Percentiles rank a stretch among this genome's conserved stretches.
Conservation (phyloP, 2,329 filamentous ascomycete genomes). For the Pestalotiopsis sp. region DNA sequence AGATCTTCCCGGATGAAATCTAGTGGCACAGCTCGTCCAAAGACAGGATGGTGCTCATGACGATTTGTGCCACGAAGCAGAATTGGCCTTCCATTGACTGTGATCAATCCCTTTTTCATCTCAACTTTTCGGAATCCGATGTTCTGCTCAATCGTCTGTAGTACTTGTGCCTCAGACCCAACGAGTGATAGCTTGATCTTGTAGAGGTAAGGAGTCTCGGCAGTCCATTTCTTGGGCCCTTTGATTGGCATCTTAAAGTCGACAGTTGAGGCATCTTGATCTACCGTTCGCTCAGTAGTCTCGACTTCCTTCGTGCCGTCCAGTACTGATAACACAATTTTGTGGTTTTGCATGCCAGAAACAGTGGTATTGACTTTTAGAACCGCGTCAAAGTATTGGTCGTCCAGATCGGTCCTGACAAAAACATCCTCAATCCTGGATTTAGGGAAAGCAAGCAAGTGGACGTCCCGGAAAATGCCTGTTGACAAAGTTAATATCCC, state of each 20-base stretch:
- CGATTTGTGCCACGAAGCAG: conserved; percentile 68
- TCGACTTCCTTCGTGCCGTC: conserved; percentile 10
- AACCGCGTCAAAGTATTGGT: conserved; percentile 50
- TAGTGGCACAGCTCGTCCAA: conserved; percentile 64
- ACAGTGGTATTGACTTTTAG: conserved; percentile 46
- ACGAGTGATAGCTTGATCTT: conserved; percentile 47
- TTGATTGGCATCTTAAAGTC: conserved; percentile 42
- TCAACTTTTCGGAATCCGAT: conserved; percentile 69
- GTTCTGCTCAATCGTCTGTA: conserved; percentile 50
- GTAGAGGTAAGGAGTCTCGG: conserved; percentile 67
- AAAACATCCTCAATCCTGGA: conserved; percentile 60
- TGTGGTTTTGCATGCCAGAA: not conserved
- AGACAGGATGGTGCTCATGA: conserved; percentile 70
- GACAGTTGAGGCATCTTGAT: not conserved
- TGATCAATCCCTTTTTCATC: conserved; percentile 60
- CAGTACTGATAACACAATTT: conserved; percentile 7
- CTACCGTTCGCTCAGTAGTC: not conserved
- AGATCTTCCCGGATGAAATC: conserved; percentile 66
- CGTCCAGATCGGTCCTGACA: conserved; percentile 56
- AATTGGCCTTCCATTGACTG: conserved; percentile 65
- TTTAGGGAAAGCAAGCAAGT: conserved; percentile 59
- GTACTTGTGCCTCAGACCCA: conserved; percentile 19
- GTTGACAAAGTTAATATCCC: not conserved
- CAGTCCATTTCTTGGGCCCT: conserved; percentile 68
- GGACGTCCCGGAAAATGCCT: conserved; percentile 69